phyloP scores from a whole-genome alignment of 495 filamentous ascomycete genomes.

The Xylaria acuta region DNA sequence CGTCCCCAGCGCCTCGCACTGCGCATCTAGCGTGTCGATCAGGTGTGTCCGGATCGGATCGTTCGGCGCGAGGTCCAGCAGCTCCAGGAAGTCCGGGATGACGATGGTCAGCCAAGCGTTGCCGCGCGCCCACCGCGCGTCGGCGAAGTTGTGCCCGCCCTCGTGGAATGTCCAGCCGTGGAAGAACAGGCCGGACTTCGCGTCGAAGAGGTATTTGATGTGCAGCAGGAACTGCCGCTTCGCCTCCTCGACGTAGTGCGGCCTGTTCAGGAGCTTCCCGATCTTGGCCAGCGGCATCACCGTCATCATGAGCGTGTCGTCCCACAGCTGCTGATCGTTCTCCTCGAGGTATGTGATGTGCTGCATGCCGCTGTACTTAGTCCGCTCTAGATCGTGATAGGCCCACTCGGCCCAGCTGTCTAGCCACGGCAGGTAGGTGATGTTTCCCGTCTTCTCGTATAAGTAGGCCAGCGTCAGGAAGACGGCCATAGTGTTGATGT shows the following conservation, averaged over 20 bases:
- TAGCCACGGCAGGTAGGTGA: constrained; percentile 69
- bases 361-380: constrained; percentile 74
- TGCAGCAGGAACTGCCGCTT: constrained; percentile 75
- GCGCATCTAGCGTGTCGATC: constrained; percentile 65
- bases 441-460: constrained; percentile 69
- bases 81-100: constrained; percentile 73
- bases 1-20: constrained; percentile 63
- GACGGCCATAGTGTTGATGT: constrained; percentile 80
- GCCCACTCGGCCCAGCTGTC: constrained; percentile 80
- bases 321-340: constrained; percentile 76
- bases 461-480: constrained; percentile 75
- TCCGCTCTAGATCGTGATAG: constrained; percentile 72
- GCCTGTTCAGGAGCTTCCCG: constrained; percentile 66
- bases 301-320: constrained; percentile 83
- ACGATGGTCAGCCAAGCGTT: constrained; percentile 75
- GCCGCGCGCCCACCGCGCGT: constrained; percentile 71
- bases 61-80: constrained; percentile 60
- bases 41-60: constrained; percentile 69
- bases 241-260: constrained; percentile 73
- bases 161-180: constrained; percentile 77
- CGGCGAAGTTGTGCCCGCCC: constrained; percentile 73
- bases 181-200: constrained; percentile 70
- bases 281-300: constrained; percentile 79
- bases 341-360: constrained; percentile 70
- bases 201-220: constrained; percentile 74